These are phyloP conservation scores for Kodamaea hsintzibuensis DNA, from an alignment of 805 yeast genomes.

Conservation along the genomic window DNA sequence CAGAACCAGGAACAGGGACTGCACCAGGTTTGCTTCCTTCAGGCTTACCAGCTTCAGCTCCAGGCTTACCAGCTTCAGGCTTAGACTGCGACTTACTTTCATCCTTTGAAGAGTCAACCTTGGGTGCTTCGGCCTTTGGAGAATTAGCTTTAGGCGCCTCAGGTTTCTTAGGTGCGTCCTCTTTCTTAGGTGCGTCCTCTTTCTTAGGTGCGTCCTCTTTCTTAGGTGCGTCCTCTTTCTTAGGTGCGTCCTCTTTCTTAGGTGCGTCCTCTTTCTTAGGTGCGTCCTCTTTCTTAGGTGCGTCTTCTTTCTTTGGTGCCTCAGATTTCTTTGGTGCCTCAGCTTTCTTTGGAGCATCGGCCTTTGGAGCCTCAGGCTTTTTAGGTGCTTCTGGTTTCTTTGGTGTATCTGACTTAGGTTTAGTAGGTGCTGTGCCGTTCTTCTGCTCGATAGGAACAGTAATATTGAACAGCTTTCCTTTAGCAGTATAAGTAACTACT, in stretches of 20 bases:
- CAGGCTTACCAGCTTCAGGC: not conserved
- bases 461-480: not conserved
- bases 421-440: not conserved
- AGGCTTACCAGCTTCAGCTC: not conserved
- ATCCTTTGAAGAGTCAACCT: no score
- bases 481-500: not conserved
- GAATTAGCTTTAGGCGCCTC: not conserved
- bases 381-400: not conserved
- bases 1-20: not conserved
- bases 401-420: not conserved
- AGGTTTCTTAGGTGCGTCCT: not conserved
- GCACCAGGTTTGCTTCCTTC: not conserved
- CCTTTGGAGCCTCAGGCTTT: not conserved
- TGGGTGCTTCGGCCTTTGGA: not conserved
- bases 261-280: not conserved
- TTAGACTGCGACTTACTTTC: no score
- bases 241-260: no score
- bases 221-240: no score
- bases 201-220: no score
- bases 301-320: not conserved
- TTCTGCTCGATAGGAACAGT: not conserved
- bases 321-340: not conserved
- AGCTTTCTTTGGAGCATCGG: not conserved
- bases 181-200: no score
- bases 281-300: not conserved